Evolutionary conservation across 257 asterid genomes (phyloP), one percentile per base, ranked within the genome.

Genomic region (Agastache rugosa): DNA sequence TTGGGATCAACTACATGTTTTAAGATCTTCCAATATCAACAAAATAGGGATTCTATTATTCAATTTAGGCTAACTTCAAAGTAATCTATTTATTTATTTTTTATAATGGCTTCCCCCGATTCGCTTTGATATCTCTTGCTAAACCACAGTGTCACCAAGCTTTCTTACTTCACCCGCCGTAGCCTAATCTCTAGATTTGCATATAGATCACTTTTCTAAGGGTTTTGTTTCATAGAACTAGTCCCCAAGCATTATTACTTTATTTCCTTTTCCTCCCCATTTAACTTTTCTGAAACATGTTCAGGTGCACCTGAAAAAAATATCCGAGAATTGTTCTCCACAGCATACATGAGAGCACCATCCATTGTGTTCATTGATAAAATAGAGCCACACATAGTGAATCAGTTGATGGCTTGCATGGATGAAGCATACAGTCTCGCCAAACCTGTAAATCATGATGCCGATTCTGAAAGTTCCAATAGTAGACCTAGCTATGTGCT

Each of bases 291-390:
- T 55, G n/a, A 55, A 54, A 4, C 16, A 11, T 55, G 31, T 22
- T 55, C 82, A 91, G 98, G 96, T 69, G 92, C 96, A 62, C 87
- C 97, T 5, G 98, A 88, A 81, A 97, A 90, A 75, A 94, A 86
- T 69, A 86, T 92, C 45, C 80, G 95, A 31, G 90, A 88, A 56
- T 81, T 94, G 73, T 92, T 94, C 84, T 74, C 86, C 11, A 85
- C 89, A 70, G 97, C 98, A 58, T 71, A 88, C 68, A 81, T 87
- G 80, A 92, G 96, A 15, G 89, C 93, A 35, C 97, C 97, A 20
- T 94, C 97, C 22, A 87, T 94, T 63, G 92, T 94, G 66, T 94
- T 94, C 78, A 92, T 94, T 67, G 97, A 94, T 90, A 9, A 6
- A 51, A n/a, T 86, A 97, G 97, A 90, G 75, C 79, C 85, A 11